phyloP scores from a whole-genome alignment of 1,284 basidiomycete species.

The Rhodotorula sp. region DNA sequence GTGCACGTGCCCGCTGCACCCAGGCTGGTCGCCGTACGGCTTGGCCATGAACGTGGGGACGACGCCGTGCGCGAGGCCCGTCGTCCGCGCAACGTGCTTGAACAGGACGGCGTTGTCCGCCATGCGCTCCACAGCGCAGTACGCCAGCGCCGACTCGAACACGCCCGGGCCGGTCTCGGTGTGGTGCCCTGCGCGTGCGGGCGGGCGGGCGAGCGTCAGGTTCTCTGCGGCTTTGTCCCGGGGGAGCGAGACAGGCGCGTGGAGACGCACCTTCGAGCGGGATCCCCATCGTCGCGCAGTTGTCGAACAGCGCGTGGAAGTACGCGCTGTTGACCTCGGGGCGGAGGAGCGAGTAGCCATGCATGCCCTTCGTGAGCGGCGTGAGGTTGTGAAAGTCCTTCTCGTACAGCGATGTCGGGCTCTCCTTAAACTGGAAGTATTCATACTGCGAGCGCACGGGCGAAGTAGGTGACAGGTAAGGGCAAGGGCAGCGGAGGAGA shows the following conservation, averaged over 20 bases:
- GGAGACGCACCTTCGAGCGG: constrained; percentile 76
- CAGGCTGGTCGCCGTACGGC: constrained; percentile 56
- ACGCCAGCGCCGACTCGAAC: constrained; percentile 89
- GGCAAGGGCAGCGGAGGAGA: background rate
- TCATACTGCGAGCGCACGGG: constrained; percentile 66
- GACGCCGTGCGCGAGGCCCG: constrained; percentile 84
- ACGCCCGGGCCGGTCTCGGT: constrained; percentile 85
- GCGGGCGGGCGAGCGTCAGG: background rate
- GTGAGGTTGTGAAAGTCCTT: constrained; percentile 76
- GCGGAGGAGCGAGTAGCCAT: constrained; percentile 44
- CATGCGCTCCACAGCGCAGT: constrained; percentile 74
- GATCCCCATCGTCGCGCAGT: constrained; percentile 71
- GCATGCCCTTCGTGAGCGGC: constrained; percentile 80
- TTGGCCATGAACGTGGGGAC: constrained; percentile 93
- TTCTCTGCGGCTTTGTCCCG: no score
- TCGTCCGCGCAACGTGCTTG: constrained; percentile 84
- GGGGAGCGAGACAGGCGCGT: background rate
- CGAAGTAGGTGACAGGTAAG: no score
- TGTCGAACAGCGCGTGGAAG: constrained; percentile 85
- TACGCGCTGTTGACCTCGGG: constrained; percentile 73
- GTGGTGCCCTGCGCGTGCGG: constrained; percentile 51
- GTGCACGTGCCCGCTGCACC: constrained; percentile 73
- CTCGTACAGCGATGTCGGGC: constrained; percentile 61
- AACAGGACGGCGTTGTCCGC: constrained; percentile 93
- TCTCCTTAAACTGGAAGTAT: constrained; percentile 83